Conservation (phyloP, 2,329 filamentous ascomycete species). For the Colletotrichum shisoi region DNA sequence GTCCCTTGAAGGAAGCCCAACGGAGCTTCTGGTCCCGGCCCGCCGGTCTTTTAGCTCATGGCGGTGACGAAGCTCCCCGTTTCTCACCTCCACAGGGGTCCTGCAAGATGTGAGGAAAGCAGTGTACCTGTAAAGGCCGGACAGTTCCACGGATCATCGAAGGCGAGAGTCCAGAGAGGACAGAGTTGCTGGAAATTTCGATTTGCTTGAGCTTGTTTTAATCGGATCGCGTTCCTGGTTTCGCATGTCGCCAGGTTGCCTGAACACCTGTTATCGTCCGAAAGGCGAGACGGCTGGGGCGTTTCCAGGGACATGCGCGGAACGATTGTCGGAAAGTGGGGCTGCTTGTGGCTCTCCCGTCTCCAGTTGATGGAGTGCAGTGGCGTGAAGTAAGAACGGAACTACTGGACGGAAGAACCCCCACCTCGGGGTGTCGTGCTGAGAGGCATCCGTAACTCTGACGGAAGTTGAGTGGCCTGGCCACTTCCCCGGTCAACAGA, state of each 20-base stretch:
- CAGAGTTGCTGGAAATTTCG: constrained; percentile 4
- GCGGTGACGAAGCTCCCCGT: constrained; percentile 30
- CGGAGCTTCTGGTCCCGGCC: constrained; percentile 30
- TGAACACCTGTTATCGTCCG: constrained; percentile 23
- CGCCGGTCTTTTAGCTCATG: constrained; percentile 11
- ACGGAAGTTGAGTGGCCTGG: constrained; percentile 14
- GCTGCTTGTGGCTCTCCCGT: constrained; percentile 26
- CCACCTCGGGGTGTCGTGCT: constrained; percentile 13
- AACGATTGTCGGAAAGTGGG: constrained; percentile 30
- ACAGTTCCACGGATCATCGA: neutral
- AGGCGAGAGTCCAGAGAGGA: neutral
- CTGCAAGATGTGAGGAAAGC: neutral
- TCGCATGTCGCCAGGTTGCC: constrained; percentile 10
- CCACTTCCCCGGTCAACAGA: neutral
- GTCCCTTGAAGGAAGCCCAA: neutral
- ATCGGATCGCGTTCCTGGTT: constrained; percentile 1
- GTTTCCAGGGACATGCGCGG: constrained; percentile 25
- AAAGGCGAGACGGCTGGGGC: constrained; percentile 16
- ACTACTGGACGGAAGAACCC: neutral
- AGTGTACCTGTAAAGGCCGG: neutral
- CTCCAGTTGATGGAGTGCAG: constrained; percentile 14
- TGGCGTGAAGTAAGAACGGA: constrained; percentile 6
- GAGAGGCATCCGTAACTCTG: constrained; percentile 9
- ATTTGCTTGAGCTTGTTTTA: neutral
- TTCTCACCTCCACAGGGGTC: constrained; percentile 30